Evolutionary conservation across 805 yeast genomes (phyloP).

Genomic region (Vanderwaltozyma tropicalis): DNA sequence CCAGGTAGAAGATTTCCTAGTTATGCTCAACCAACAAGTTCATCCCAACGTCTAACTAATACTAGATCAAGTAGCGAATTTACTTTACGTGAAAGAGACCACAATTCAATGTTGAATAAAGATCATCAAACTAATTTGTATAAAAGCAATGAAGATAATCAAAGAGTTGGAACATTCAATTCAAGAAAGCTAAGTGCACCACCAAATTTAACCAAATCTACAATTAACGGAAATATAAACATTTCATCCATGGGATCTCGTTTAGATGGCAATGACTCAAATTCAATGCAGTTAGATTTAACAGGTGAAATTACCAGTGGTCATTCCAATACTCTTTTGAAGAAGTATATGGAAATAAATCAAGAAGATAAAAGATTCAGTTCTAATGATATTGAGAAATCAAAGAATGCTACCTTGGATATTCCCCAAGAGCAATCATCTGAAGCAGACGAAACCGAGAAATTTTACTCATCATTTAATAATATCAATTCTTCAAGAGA

Average conservation of each 20-base stretch:
- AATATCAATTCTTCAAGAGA: neutral
- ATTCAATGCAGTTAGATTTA: slow-evolving; percentile 13
- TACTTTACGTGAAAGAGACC: slow-evolving; percentile 7
- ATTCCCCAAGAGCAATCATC: neutral
- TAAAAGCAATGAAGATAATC: neutral
- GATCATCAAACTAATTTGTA: neutral
- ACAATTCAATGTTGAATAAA: slow-evolving; percentile 1
- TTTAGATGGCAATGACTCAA: neutral
- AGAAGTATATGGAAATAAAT: slow-evolving; percentile 17
- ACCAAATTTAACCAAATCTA: slow-evolving; percentile 1
- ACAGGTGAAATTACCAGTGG: slow-evolving; percentile 21
- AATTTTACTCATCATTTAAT: neutral
- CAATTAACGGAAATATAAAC: too few species aligned
- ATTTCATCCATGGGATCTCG: neutral
- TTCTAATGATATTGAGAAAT: too few species aligned
- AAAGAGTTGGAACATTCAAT: neutral
- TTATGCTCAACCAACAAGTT: slow-evolving; percentile 25
- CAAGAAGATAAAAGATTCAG: neutral
- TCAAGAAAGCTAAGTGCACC: slow-evolving; percentile 21
- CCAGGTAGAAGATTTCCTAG: slow-evolving; percentile 19
- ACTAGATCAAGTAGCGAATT: slow-evolving; percentile 21
- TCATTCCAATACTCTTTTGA: slow-evolving; percentile 17
- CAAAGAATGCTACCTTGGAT: neutral
- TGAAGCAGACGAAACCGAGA: neutral
- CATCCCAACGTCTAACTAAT: slow-evolving; percentile 7